These are phyloP conservation scores for Rhizophora mangle DNA, from an alignment of 345 rosid genomes.

Conservation along the genomic window DNA sequence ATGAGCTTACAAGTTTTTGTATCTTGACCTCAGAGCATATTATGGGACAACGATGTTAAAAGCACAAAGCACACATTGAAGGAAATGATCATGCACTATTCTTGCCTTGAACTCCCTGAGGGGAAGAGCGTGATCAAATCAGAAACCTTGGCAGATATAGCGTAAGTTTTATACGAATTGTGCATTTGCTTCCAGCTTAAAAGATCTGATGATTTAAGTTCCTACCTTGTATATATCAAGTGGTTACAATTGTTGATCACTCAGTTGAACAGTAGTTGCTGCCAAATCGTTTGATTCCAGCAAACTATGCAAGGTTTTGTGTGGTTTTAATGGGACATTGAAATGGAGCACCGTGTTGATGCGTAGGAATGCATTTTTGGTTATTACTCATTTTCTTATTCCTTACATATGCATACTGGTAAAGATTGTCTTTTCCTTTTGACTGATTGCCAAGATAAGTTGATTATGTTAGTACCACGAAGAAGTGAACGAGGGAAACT, in stretches of 20 bases:
- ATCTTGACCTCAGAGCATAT: slow-evolving; percentile 60
- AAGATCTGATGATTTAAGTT: background rate
- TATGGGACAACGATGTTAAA: slow-evolving; percentile 85
- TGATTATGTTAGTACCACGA: too few relatives aligned
- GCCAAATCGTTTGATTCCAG: background rate
- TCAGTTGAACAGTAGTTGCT: background rate
- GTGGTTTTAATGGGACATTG: background rate
- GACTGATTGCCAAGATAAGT: too few relatives aligned
- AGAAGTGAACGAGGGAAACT: too few relatives aligned
- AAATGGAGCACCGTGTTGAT: background rate
- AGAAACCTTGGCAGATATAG: slow-evolving; percentile 65
- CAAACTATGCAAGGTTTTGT: background rate
- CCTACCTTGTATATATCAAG: background rate
- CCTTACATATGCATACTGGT: too few relatives aligned
- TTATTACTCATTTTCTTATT: too few relatives aligned
- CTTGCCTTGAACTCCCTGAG: slow-evolving; percentile 73
- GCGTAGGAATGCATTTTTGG: too few relatives aligned
- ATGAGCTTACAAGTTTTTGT: slow-evolving; percentile 16
- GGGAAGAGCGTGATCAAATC: slow-evolving; percentile 80
- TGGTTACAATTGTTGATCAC: background rate
- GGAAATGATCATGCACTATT: slow-evolving; percentile 78
- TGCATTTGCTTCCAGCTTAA: background rate
- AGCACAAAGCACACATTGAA: slow-evolving; percentile 81
- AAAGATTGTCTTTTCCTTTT: too few relatives aligned
- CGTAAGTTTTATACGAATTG: slow-evolving; percentile 45